Evolutionary conservation across 2,329 filamentous ascomycete genomes (phyloP).

Genomic region (Fusarium globosum): DNA sequence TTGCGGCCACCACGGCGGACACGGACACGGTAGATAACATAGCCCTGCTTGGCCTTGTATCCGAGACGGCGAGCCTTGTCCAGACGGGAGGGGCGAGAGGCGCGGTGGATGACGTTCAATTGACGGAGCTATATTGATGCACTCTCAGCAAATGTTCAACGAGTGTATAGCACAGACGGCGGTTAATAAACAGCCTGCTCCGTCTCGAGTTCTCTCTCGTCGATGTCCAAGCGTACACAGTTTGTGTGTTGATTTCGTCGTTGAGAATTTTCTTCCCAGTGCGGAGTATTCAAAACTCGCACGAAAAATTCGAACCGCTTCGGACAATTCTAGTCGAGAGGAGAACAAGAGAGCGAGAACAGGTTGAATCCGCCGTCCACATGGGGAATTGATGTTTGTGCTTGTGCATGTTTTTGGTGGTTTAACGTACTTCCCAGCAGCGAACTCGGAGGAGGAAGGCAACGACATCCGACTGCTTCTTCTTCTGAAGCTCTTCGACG

Average conservation of each 20-base stretch:
- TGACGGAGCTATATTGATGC: conserved; percentile 99
- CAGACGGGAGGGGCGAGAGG: conserved; percentile 95
- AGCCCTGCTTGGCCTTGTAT: conserved; percentile 99
- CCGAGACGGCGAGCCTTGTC: conserved; percentile 99
- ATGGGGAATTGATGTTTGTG: conserved; percentile 47
- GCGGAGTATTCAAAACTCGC: conserved; percentile 23
- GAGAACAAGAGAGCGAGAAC: conserved; percentile 33
- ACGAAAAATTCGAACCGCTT: conserved; percentile 23
- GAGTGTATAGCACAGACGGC: conserved; percentile 85
- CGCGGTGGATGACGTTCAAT: conserved; percentile 99
- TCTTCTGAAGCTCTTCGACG: conserved; percentile 99
- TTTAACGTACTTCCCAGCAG: conserved; percentile 97
- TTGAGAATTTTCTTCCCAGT: conserved; percentile 32
- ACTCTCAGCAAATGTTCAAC: conserved; percentile 99
- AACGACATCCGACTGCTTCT: conserved; percentile 99
- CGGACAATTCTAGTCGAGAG: conserved; percentile 20
- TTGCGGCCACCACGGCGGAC: conserved; percentile 99
- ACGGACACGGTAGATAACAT: conserved; percentile 99
- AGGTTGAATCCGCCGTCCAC: conserved; percentile 50
- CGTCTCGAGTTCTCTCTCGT: conserved; percentile 14
- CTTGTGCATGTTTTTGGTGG: conserved; percentile 42
- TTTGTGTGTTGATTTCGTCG: neutral
- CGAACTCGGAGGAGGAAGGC: conserved; percentile 99
- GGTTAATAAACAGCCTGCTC: conserved; percentile 26
- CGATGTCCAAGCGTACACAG: conserved; percentile 3